phyloP scores from a whole-genome alignment of 2,329 filamentous ascomycete genomes.

The Juglanconis juglandina region DNA sequence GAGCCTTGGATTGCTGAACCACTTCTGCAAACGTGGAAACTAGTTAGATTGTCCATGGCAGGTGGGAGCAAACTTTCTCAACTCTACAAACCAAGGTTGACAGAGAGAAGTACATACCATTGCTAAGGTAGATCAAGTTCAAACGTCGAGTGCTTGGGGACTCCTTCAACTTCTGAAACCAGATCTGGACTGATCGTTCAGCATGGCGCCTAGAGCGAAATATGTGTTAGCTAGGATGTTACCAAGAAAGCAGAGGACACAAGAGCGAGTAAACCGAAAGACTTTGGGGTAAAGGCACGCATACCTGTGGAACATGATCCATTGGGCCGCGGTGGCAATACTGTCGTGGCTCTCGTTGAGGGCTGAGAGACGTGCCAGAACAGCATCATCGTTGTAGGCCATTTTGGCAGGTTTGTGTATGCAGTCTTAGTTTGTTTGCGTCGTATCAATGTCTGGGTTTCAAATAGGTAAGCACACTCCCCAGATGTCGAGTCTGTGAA shows the following conservation, averaged over 20 bases:
- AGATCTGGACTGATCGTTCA: conserved; percentile 85
- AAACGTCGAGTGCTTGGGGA: conserved; percentile 81
- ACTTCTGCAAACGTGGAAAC: conserved; percentile 61
- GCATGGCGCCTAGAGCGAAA: conserved; percentile 69
- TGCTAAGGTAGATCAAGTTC: conserved; percentile 90
- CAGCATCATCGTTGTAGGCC: conserved; percentile 94
- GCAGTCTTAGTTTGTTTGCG: background rate
- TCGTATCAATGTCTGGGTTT: background rate
- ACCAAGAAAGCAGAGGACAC: background rate
- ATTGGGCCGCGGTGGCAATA: conserved; percentile 93
- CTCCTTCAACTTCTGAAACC: conserved; percentile 86
- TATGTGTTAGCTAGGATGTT: conserved; percentile 1
- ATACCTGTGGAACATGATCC: conserved; percentile 99
- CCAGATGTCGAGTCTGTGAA: background rate
- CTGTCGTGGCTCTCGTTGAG: conserved; percentile 97
- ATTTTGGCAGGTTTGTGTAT: conserved; percentile 46
- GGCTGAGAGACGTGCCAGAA: conserved; percentile 89
- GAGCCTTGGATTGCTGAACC: conserved; percentile 89
- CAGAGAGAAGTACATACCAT: conserved; percentile 57
- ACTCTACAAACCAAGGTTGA: background rate
- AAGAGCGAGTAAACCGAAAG: background rate
- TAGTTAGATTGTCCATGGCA: background rate
- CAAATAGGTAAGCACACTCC: background rate
- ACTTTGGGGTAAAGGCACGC: conserved; percentile 15
- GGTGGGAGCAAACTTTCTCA: no score